Conservation (phyloP, 176 grass and related monocot species). For the Echinochloa phyllopogon region DNA sequence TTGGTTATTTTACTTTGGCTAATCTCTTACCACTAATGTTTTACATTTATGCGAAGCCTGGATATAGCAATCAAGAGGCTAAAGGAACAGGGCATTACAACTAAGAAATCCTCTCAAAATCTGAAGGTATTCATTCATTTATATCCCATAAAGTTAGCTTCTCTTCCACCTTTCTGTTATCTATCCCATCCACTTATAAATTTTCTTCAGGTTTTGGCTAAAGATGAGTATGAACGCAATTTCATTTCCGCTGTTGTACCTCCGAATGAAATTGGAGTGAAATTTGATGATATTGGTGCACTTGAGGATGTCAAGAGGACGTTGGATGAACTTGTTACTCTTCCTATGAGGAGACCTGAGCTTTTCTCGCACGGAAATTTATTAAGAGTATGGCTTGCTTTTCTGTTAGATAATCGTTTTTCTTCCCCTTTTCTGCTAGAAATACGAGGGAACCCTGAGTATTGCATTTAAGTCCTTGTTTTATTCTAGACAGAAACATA, state of each 20-base stretch:
- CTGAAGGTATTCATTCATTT: constrained; percentile 63
- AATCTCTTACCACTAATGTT: constrained; percentile 34
- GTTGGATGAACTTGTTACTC: constrained; percentile 88
- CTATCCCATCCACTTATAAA: constrained; percentile 20
- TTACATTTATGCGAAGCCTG: constrained; percentile 64
- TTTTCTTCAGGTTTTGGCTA: constrained; percentile 68
- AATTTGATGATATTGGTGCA: constrained; percentile 95
- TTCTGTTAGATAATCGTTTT: constrained; percentile 8
- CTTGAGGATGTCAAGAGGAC: constrained; percentile 93
- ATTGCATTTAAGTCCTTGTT: constrained; percentile 17
- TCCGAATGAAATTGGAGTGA: constrained; percentile 92
- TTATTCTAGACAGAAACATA: constrained; percentile 23
- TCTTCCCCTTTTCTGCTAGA: constrained; percentile 33
- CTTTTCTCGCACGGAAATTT: constrained; percentile 93
- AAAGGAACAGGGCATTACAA: constrained; percentile 71
- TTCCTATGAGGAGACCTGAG: constrained; percentile 96
- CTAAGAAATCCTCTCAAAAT: constrained; percentile 77
- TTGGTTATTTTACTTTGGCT: constrained; percentile 32
- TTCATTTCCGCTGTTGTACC: constrained; percentile 91
- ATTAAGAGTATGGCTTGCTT: constrained; percentile 69
- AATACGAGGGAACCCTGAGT: constrained; percentile 9
- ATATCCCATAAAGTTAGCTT: constrained; percentile 24
- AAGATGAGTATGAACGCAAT: constrained; percentile 92
- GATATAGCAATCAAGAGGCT: constrained; percentile 81
- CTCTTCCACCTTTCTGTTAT: constrained; percentile 24